Base-by-base conservation (phyloP, 176 grass and related monocot genomes). In the Eragrostis nindensis region DNA sequence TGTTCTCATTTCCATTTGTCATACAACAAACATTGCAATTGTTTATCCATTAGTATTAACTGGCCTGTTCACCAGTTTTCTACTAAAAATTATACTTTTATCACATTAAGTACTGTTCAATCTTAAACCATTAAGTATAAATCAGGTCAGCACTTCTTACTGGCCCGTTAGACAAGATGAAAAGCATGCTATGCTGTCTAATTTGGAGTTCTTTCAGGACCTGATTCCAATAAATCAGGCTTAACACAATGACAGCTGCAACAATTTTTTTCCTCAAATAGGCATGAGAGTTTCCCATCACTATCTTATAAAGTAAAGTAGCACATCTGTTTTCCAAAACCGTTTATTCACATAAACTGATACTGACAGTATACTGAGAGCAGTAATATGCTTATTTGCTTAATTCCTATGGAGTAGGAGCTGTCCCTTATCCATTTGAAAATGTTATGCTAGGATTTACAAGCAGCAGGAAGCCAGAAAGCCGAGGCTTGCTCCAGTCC, bases 71-170 rank as follows among this genome's bases (percentile, higher is more conserved):
- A 62, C n/a, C 16, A 49, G 26, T 68, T 69, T 8, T 48, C 27
- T 47, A 29, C 43, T 42, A 47, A 76, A 50, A 70, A 45, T 0
- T 40, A 29, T 82, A 49, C 29, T 61, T 52, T 19, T 22, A 12
- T 25, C 29, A 18, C 63, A 40, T 71, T 14, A 62, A 39, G 30
- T 66, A 36, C 24, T 46, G 40, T 74, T 24, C 32, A 38, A 60
- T 46, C n/a, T 69, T 49, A n/a, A n/a, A n/a, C n/a, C n/a, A n/a
- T n/a, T n/a, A 77, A 69, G n/a, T n/a, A n/a, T 44, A 38, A 65
- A 72, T 82, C 29, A 69, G 46, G 49, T 30, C 41, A 86, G 39
- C 27, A 52, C 47, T 75, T 68, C 47, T 75, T 68, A 7, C 48
- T 75, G 41, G 48, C 6, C 13, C 9, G 21, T 68, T 50, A 14